These are phyloP conservation scores for Skeletonema marinoi DNA, from an alignment of 108 stramenopile species.

Conservation along the genomic window DNA sequence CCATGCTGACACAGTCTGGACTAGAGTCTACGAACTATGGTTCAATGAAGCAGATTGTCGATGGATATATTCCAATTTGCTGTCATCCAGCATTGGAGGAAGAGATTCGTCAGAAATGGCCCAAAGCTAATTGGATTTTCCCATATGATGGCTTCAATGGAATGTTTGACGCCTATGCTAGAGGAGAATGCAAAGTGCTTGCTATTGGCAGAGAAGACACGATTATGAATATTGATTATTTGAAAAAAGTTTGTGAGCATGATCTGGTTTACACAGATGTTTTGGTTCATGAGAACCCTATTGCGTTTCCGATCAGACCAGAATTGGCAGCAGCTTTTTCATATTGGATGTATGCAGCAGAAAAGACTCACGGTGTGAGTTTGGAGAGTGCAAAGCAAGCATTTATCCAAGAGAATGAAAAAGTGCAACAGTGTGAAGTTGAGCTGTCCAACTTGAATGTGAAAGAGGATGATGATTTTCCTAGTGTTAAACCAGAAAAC, in stretches of 20 bases:
- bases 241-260: slow-evolving; percentile 10
- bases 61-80: slow-evolving; percentile 8
- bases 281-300: slow-evolving; percentile 19
- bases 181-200: slow-evolving; percentile 17
- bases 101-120: slow-evolving; percentile 17
- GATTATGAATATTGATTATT: background rate
- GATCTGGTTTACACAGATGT: slow-evolving; percentile 23
- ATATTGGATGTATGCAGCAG: slow-evolving; percentile 22
- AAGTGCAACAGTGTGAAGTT: slow-evolving; percentile 4
- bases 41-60: slow-evolving; percentile 9
- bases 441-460: slow-evolving; percentile 4
- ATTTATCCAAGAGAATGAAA: background rate
- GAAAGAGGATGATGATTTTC: slow-evolving; percentile 6
- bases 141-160: background rate
- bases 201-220: slow-evolving; percentile 26
- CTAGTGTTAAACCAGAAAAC: slow-evolving; percentile 13
- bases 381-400: background rate
- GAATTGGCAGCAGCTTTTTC: slow-evolving; percentile 17
- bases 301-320: slow-evolving; percentile 23
- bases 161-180: slow-evolving; percentile 18
- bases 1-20: slow-evolving; percentile 6
- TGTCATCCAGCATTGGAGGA: slow-evolving; percentile 25
- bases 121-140: slow-evolving; percentile 19
- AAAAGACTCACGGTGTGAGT: slow-evolving; percentile 6
- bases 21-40: background rate